These are phyloP conservation scores for Colletotrichum orchidophilum DNA, from an alignment of 2,329 filamentous ascomycete genomes.

Conservation along the genomic window DNA sequence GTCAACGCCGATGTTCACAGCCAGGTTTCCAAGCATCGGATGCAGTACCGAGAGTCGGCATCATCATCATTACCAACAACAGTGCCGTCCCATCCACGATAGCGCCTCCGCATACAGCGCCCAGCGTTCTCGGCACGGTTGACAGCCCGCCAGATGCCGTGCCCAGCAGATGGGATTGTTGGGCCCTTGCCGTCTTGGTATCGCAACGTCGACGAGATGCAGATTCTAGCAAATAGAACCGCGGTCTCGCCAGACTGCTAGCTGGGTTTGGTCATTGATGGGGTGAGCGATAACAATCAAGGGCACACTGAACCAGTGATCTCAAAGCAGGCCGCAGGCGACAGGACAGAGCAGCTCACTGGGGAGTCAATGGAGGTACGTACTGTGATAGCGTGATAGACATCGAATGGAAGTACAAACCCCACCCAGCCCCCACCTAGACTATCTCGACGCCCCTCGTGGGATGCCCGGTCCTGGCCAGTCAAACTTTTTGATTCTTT, in stretches of 20 bases:
- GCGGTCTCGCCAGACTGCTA: neutral
- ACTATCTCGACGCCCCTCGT: neutral
- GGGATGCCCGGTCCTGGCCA: slow-evolving; percentile 12
- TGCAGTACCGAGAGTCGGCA: no score
- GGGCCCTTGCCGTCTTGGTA: neutral
- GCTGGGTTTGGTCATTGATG: neutral
- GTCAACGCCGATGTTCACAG: neutral
- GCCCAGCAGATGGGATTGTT: neutral
- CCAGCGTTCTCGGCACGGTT: neutral
- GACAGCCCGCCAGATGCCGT: neutral
- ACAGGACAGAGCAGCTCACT: neutral
- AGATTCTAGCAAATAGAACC: neutral
- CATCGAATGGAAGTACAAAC: neutral
- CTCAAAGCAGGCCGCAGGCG: neutral
- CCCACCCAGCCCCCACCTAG: neutral
- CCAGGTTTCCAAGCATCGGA: neutral
- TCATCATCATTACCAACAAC: neutral
- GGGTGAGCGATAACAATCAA: neutral
- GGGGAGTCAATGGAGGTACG: neutral
- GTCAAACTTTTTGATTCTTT: neutral
- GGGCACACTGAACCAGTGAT: neutral
- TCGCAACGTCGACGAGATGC: neutral
- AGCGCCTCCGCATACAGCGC: neutral
- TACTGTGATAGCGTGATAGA: neutral
- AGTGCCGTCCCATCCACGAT: neutral